Base-by-base conservation (phyloP, 2,329 filamentous ascomycete species). In the Colletotrichum sp. region DNA sequence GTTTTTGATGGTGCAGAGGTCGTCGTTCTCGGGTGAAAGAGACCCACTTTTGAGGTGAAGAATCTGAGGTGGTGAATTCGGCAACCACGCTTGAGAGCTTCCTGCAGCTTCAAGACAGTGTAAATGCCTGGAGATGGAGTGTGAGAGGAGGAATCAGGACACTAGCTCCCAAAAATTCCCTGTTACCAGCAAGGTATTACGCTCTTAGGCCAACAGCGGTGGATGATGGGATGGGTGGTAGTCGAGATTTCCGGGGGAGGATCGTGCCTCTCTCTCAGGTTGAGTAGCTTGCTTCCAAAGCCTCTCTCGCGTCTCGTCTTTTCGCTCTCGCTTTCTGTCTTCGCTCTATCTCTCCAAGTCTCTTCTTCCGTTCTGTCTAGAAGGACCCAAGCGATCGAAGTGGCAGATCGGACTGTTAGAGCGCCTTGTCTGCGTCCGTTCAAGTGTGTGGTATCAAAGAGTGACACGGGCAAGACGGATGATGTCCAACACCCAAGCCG, bases 401-500 rank as follows among this genome's bases (percentile, higher is more conserved):
- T 73, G 36, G 57, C 57, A 57, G 34, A 60, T 57, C 13, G 21
- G 73, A 60, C 70, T 64, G 64, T 55, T 65, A 76, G 73, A 73
- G 64, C 59, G 64, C 28, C 57, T 73, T 30, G 64, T 69, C 73
- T 77, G 71, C 26, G 60, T 77, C 71, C 66, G 66, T 70, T 36
- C 21, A 24, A n/a, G 62, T 69, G 12, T 39, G 39, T 70, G 71
- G 74, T 75, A 65, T 77, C 71, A 74, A 75, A 70, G 74, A 75
- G 66, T 73, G 74, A 76, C 73, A 73, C 73, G 73, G 73, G 70
- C 70, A 73, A 73, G 73, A 73, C 26, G 73, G 68, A 63, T 28
- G 59, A 73, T 34, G 73, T 59, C 44, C 73, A 73, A 76, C 73
- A 76, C 73, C 73, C 73, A 76, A 72, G 75, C 71, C 71, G 60